These are phyloP conservation scores for Globisporangium irregulare DNA, from an alignment of 352 stramenopile genomes.

Conservation along the genomic window DNA sequence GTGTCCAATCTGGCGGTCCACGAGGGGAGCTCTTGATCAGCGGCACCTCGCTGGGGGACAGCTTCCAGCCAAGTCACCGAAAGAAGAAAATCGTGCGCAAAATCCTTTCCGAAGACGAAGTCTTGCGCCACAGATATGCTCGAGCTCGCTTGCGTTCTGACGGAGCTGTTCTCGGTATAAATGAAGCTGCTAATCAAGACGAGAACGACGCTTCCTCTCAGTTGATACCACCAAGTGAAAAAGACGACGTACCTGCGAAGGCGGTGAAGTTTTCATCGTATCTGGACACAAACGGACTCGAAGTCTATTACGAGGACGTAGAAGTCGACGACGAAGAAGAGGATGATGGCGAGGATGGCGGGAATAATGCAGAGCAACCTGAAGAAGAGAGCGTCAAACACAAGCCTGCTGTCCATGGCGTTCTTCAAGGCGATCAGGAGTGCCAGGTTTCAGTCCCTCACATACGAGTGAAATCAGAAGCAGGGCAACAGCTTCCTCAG, in stretches of 20 bases:
- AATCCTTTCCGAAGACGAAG: constrained; percentile 36
- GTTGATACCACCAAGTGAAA: neutral
- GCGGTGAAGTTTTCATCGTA: constrained; percentile 15
- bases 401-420: neutral
- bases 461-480: neutral
- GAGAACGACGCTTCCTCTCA: neutral
- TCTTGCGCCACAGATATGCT: constrained; percentile 13
- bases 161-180: neutral
- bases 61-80: constrained; percentile 10
- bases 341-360: neutral
- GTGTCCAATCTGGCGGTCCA: neutral
- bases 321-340: constrained; percentile 22
- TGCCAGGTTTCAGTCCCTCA: neutral
- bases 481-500: neutral
- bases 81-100: constrained; percentile 40
- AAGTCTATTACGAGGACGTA: constrained; percentile 29
- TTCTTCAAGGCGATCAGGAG: neutral
- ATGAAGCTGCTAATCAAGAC: neutral
- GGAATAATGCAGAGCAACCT: neutral
- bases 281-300: constrained; percentile 21
- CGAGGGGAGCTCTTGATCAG: neutral
- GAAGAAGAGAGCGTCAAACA: neutral
- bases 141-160: neutral
- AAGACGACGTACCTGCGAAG: neutral
- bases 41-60: neutral